These are phyloP conservation scores for Scleroderma citrinum DNA, from an alignment of 768 basidiomycete genomes.

Conservation along the genomic window DNA sequence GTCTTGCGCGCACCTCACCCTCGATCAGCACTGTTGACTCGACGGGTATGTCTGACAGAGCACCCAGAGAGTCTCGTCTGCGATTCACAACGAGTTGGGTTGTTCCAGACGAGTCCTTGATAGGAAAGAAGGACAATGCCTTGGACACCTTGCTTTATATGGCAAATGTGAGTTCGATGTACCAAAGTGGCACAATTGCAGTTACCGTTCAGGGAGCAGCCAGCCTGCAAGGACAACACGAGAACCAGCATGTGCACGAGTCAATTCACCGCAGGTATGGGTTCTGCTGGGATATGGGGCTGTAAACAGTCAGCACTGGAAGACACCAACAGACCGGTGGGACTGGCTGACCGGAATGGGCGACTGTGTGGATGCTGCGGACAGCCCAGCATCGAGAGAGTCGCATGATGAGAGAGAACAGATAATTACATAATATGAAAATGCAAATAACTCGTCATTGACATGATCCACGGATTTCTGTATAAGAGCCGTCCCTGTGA, in stretches of 20 bases:
- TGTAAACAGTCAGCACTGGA: conserved; percentile 14
- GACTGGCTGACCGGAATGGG: conserved; percentile 9
- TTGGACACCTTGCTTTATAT: conserved; percentile 58
- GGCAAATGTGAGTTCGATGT: conserved; percentile 30
- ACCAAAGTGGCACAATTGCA: conserved; percentile 27
- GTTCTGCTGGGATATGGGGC: conserved; percentile 57
- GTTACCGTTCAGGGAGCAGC: conserved; percentile 76
- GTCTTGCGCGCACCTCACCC: conserved; percentile 65
- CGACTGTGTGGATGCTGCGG: not conserved
- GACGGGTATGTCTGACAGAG: conserved; percentile 58
- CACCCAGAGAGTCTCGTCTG: conserved; percentile 28
- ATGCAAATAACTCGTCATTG: not conserved
- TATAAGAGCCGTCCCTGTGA: conserved; percentile 9
- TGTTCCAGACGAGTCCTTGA: conserved; percentile 72
- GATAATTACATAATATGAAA: not conserved
- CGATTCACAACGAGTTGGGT: conserved; percentile 73
- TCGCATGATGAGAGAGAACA: not conserved
- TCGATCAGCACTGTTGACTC: conserved; percentile 76
- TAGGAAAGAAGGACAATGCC: conserved; percentile 76
- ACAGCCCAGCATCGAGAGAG: not conserved
- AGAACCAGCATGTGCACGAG: conserved; percentile 43
- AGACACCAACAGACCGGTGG: too few relatives aligned
- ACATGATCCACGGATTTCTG: conserved; percentile 10
- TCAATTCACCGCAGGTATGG: conserved; percentile 59
- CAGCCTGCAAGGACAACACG: conserved; percentile 74